Percentiles rank a stretch among this genome's conserved stretches.
Conservation (phyloP, 108 stramenopile genomes). For the Skeletonema costatum region DNA sequence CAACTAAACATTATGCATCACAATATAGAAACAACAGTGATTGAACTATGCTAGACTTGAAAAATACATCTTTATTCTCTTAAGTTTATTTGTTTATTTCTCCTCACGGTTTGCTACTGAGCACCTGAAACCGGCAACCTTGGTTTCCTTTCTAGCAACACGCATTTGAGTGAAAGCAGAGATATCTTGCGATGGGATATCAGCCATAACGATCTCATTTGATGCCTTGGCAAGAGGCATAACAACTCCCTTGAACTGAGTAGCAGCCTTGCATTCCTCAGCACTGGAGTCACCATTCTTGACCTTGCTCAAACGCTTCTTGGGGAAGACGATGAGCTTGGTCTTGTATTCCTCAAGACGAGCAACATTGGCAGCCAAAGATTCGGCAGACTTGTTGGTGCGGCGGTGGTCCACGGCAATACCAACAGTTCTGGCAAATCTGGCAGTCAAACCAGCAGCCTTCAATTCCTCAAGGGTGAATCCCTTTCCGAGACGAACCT, state of each 20-base stretch:
- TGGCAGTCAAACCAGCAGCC: slow-evolving; percentile 88
- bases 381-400: slow-evolving; percentile 86
- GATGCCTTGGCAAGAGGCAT: slow-evolving; percentile 79
- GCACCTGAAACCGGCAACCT: slow-evolving; percentile 76
- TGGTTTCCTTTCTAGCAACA: slow-evolving; percentile 79
- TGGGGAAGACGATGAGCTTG: slow-evolving; percentile 93
- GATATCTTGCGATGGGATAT: slow-evolving; percentile 79
- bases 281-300: slow-evolving; percentile 73
- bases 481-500: slow-evolving; percentile 94
- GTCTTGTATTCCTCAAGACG: slow-evolving; percentile 96
- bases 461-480: slow-evolving; percentile 97
- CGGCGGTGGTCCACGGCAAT: slow-evolving; percentile 97
- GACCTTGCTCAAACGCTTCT: slow-evolving; percentile 76
- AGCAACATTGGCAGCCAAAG: slow-evolving; percentile 86
- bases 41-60: neutral
- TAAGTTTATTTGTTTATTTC: slow-evolving; percentile 64
- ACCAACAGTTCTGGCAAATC: slow-evolving; percentile 92
- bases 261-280: slow-evolving; percentile 71
- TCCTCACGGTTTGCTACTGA: slow-evolving; percentile 80
- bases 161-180: slow-evolving; percentile 85
- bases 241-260: slow-evolving; percentile 70
- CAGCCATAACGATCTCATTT: slow-evolving; percentile 74
- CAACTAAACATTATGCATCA: neutral
- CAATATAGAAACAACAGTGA: neutral
- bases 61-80: slow-evolving; percentile 21